Conservation (phyloP, 805 yeast species). For the Starmerella bacillaris region DNA sequence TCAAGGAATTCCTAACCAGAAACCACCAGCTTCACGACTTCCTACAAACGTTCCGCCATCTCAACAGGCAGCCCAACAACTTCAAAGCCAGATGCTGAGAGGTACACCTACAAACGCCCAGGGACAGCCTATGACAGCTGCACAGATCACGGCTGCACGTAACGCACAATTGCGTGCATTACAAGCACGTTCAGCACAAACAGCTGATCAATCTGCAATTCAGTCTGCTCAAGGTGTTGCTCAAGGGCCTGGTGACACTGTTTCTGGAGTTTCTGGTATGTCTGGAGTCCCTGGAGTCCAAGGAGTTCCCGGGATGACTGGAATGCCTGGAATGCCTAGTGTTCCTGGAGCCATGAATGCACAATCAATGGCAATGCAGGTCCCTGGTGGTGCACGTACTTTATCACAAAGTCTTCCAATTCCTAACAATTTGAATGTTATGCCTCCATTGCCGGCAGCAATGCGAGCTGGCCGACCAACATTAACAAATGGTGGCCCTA, state of each 20-base stretch:
- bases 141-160: constrained; percentile 9
- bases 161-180: constrained; percentile 10
- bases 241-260: not conserved
- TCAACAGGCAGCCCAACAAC: constrained; percentile 7
- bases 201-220: constrained; percentile 1
- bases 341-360: too few species aligned
- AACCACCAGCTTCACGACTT: constrained; percentile 1
- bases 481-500: constrained; percentile 25
- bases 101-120: constrained; percentile 11
- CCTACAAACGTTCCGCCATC: constrained; percentile 2
- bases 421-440: constrained; percentile 47
- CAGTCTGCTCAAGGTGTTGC: not conserved
- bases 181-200: constrained; percentile 2
- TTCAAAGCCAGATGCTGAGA: constrained; percentile 11
- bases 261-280: not conserved
- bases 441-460: constrained; percentile 46
- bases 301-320: not conserved
- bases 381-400: constrained; percentile 2
- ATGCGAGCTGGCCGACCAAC: constrained; percentile 64
- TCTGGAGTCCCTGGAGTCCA: not conserved
- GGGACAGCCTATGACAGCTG: constrained; percentile 10
- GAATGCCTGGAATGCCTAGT: not conserved
- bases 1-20: constrained; percentile 14
- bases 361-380: not conserved
- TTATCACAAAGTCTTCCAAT: constrained; percentile 26